Evolutionary conservation across 805 yeast species (phyloP), one percentile per base, ranked within the genome.

Genomic region (Komagataella pseudopastoris): DNA sequence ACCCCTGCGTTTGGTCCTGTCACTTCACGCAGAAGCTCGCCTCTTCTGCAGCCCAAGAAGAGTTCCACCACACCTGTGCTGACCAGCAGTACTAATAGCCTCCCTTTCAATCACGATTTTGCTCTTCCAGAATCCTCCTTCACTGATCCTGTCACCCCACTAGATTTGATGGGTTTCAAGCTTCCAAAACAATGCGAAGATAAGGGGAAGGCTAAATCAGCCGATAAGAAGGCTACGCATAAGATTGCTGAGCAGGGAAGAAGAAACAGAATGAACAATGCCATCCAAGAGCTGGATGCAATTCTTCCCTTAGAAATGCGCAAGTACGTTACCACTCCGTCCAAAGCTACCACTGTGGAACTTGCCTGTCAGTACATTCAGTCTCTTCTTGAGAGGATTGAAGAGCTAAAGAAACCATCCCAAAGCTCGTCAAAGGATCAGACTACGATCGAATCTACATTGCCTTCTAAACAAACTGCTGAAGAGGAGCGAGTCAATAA

Each of bases 221-320:
- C 23, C 5, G 72, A 76, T 23, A 83, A 85, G 63, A 81, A 83
- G 59, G 78, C 84, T 2, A 78, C 79, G 45, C 99, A 91, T 66
- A 90, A 91, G 63, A 75, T 88, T n/a, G 98, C 99, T 0, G 99
- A 91, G 67, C 97, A 93, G 66, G 98, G 96, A 12, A 75, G 99
- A 51, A 77, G 99, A 59, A 90, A 91, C 64, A 74, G 99, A 55
- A 85, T 91, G 83, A 93, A 93, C 64, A 69, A 72, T 51, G 98
- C 97, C 0, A 81, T 91, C 24, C 80, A 79, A 47, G 96, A 88
- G 47, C 70, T 91, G 53, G 82, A 83, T 7, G 59, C 70, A 7
- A 66, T 88, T 55, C 74, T 91, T 18, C 95, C 96, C 0, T 77
- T 81, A 5, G 64, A 65, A 22, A 69, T 80, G 59, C 67, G 67